Evolutionary conservation across 768 basidiomycete genomes (phyloP), one percentile per base, ranked within the genome.

Genomic region (Podaxis pistillaris): DNA sequence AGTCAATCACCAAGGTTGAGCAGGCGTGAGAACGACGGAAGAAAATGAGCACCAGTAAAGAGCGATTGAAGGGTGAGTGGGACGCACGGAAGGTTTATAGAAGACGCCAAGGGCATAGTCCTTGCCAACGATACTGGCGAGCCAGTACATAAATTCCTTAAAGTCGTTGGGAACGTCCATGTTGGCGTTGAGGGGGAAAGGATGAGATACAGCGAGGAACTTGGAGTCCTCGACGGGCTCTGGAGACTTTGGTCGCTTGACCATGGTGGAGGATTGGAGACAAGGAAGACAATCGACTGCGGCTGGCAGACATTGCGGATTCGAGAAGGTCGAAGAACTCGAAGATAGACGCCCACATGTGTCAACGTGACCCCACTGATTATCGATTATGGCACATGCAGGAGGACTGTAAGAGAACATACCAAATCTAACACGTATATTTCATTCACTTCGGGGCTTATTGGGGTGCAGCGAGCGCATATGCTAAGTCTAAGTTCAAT

Each of bases 171-270:
- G 65, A 4, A 79, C 62, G 58, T 79, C 76, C 77, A 78, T 82
- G 66, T 83, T 79, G 2, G 77, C 78, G 67, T 81, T 78, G 50
- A 79, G 70, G 0, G 84, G 84, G 65, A 80, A 86, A 3, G 83
- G 81, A 38, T 81, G 73, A 62, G 76, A 77, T 22, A 83, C 74
- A 13, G 79, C 78, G 66, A 78, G 79, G 68, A 80, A 82, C 52
- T 77, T 77, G 53, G 78, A 76, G 58, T 82, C 83, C 58, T 83
- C 82, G 47, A 67, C 70, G n/a, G 73, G 63, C 5, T 76, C 73
- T 1, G 78, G 78, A 17, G 76, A 76, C 65, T 78, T 80, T 26
- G 71, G 65, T 36, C 75, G 74, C 67, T 78, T 80, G 56, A 77
- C 76, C 79, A 79, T 81, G 62, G 58, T 63, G 47, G 51, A 33